A percentile compares a stretch with the other conserved stretches of the same genome.
Evolutionary conservation across 2,329 filamentous ascomycete species (phyloP).

Genomic region (Lachnellula hyalina): DNA sequence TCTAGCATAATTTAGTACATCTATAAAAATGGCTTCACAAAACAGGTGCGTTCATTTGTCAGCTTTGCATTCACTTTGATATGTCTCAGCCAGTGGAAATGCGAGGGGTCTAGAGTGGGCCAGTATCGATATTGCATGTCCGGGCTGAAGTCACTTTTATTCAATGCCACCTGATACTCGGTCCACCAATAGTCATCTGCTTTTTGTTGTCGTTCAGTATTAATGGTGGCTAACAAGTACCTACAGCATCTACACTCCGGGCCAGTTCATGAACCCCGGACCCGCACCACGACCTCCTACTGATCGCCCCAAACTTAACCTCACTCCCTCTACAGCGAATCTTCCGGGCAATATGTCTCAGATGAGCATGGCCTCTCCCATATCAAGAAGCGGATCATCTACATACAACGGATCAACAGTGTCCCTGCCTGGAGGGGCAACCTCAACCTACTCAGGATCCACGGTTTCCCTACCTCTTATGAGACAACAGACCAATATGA

Average conservation of each 20-base stretch:
- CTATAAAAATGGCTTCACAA: conserved; percentile 29
- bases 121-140: conserved; percentile 1
- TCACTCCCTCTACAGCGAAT: conserved; percentile 68
- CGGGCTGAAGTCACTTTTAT: conserved; percentile 9
- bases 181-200: conserved; percentile 2
- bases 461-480: conserved; percentile 68
- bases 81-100: conserved; percentile 23
- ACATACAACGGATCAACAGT: conserved; percentile 69
- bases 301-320: conserved; percentile 73
- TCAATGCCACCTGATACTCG: conserved; percentile 1
- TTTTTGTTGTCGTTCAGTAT: not conserved
- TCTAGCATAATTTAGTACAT: conserved; percentile 15
- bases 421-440: conserved; percentile 59
- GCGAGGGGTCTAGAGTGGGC: conserved; percentile 16
- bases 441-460: conserved; percentile 64
- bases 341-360: conserved; percentile 74
- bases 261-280: conserved; percentile 92
- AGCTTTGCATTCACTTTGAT: conserved; percentile 16
- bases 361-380: conserved; percentile 66
- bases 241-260: conserved; percentile 51
- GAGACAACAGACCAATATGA: conserved; percentile 49
- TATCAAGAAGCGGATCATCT: conserved; percentile 59
- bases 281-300: conserved; percentile 86
- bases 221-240: conserved; percentile 2
- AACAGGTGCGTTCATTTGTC: conserved; percentile 25